These are phyloP conservation scores for Alternaria hordeiaustralica DNA, from an alignment of 2,329 filamentous ascomycete species.

Conservation along the genomic window DNA sequence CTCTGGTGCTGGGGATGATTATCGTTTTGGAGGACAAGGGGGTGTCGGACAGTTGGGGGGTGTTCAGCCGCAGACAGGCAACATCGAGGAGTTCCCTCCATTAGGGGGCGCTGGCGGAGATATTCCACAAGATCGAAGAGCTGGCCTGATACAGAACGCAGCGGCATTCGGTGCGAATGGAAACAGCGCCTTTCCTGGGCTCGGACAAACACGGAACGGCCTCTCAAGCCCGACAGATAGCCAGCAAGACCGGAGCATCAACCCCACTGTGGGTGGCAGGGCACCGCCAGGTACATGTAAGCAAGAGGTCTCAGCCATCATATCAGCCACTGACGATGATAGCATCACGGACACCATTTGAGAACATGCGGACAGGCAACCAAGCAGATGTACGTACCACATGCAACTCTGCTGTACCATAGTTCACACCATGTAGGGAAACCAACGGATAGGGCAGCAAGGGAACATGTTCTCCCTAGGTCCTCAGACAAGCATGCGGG, in stretches of 20 bases:
- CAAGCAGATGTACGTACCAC: constrained; percentile 40
- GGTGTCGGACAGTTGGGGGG: constrained; percentile 59
- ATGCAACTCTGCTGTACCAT: neutral
- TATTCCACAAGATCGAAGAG: constrained; percentile 58
- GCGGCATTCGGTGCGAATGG: constrained; percentile 51
- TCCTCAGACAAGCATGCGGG: constrained; percentile 34
- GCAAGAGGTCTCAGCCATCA: neutral
- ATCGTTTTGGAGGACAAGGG: constrained; percentile 63
- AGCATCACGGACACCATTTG: constrained; percentile 43
- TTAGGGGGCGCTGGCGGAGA: constrained; percentile 61
- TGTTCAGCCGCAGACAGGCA: constrained; percentile 61
- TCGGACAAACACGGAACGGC: constrained; percentile 54
- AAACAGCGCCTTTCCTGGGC: constrained; percentile 50
- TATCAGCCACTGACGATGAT: constrained; percentile 14
- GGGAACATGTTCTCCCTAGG: constrained; percentile 41
- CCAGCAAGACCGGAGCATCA: constrained; percentile 43
- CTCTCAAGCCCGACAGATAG: constrained; percentile 48
- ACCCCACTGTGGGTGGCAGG: constrained; percentile 39
- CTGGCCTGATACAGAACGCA: constrained; percentile 59
- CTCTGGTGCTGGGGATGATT: constrained; percentile 60
- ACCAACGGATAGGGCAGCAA: constrained; percentile 34
- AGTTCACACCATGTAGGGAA: constrained; percentile 26
- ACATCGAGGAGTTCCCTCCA: constrained; percentile 68
- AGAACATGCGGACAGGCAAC: constrained; percentile 36
- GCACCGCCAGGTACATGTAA: constrained; percentile 33